These are phyloP conservation scores for Auricularia auricula-judae DNA, from an alignment of 768 basidiomycete species.

Conservation along the genomic window DNA sequence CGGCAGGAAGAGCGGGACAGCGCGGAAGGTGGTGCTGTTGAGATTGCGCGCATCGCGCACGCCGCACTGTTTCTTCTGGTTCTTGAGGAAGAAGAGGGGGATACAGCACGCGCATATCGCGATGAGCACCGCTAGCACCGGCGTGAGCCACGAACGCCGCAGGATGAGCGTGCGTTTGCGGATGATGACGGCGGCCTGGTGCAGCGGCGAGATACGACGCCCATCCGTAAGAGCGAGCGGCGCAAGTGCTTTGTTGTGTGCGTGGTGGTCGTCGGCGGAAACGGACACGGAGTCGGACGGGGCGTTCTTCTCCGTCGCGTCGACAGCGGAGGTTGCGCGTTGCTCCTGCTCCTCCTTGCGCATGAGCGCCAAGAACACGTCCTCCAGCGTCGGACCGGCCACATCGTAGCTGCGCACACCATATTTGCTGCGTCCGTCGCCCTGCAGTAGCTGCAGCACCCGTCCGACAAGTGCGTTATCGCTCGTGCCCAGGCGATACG, in stretches of 20 bases:
- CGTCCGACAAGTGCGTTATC: slow-evolving; percentile 42
- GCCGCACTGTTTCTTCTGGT: slow-evolving; percentile 10
- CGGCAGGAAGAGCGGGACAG: slow-evolving; percentile 46
- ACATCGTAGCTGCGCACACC: slow-evolving; percentile 49
- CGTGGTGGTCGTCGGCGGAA: not conserved
- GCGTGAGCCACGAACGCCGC: slow-evolving; percentile 59
- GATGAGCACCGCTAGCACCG: slow-evolving; percentile 39
- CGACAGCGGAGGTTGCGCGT: slow-evolving; percentile 15
- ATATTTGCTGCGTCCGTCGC: slow-evolving; percentile 23
- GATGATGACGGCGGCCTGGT: slow-evolving; percentile 64
- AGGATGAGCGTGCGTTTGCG: slow-evolving; percentile 56
- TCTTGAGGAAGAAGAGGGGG: slow-evolving; percentile 51
- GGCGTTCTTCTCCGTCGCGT: slow-evolving; percentile 16
- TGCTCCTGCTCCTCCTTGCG: slow-evolving; percentile 6
- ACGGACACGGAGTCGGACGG: slow-evolving; percentile 1
- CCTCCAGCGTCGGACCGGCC: slow-evolving; percentile 66
- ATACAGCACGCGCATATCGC: slow-evolving; percentile 52
- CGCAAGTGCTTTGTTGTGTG: slow-evolving; percentile 10
- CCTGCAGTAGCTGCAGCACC: slow-evolving; percentile 45
- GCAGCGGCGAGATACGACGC: slow-evolving; percentile 40
- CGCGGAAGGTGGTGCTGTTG: slow-evolving; percentile 16
- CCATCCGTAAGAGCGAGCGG: slow-evolving; percentile 38
- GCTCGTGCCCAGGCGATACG: slow-evolving; percentile 51
- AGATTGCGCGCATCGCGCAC: slow-evolving; percentile 40
- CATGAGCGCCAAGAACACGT: slow-evolving; percentile 73